These are phyloP conservation scores for Imleria badia DNA, from an alignment of 768 basidiomycete genomes.

Conservation along the genomic window DNA sequence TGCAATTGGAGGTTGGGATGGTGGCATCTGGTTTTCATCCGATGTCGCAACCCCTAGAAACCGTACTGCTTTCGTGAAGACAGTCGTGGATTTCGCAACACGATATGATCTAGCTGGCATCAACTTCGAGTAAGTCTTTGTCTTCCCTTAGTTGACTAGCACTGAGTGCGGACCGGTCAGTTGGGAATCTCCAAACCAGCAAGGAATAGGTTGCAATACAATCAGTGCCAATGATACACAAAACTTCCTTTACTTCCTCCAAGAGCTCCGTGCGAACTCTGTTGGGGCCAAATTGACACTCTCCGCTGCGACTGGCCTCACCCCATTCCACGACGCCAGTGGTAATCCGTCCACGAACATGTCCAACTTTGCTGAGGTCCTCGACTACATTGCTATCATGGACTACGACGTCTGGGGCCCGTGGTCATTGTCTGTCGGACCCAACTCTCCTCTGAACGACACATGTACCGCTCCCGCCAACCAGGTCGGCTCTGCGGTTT, in stretches of 20 bases:
- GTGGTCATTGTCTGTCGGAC: conserved; percentile 56
- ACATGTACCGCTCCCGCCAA: conserved; percentile 59
- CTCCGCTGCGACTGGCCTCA: conserved; percentile 63
- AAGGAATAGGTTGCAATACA: conserved; percentile 70
- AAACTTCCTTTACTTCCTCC: conserved; percentile 77
- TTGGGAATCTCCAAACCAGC: conserved; percentile 80
- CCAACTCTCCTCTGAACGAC: conserved; percentile 81
- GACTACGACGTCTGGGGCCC: conserved; percentile 62
- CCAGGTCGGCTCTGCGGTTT: conserved; percentile 71
- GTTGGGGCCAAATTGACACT: conserved; percentile 56
- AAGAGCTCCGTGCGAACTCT: conserved; percentile 59
- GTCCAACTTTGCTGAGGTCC: conserved; percentile 63
- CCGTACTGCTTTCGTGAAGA: conserved; percentile 59
- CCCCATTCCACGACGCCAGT: conserved; percentile 59
- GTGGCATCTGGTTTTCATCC: conserved; percentile 60
- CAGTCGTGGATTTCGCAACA: conserved; percentile 46
- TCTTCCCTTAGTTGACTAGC: background rate
- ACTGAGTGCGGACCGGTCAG: conserved; percentile 41
- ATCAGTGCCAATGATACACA: conserved; percentile 56
- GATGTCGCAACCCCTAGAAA: conserved; percentile 54
- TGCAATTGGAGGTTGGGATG: conserved; percentile 71
- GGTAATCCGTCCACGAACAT: conserved; percentile 68
- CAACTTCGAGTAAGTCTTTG: conserved; percentile 29
- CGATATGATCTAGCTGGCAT: conserved; percentile 58
- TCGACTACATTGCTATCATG: conserved; percentile 70